Evolutionary conservation across 1,284 basidiomycete genomes (phyloP).

Genomic region (Malassezia dermatis): DNA sequence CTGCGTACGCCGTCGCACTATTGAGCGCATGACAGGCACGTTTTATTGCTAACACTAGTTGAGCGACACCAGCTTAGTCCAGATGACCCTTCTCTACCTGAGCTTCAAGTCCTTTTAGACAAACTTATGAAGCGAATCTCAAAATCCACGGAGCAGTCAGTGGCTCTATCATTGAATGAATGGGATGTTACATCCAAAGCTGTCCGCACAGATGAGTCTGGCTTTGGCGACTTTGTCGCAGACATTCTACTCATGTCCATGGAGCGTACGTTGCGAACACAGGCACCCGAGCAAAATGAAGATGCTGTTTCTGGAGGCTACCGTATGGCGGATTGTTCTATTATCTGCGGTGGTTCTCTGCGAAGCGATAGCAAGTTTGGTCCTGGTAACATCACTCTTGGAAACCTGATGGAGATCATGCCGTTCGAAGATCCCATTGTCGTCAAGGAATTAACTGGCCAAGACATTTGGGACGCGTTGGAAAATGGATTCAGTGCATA

Average conservation of each 20-base stretch:
- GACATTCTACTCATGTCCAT: constrained; percentile 76
- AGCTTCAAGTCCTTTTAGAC: constrained; percentile 58
- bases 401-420: constrained; percentile 73
- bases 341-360: constrained; percentile 57
- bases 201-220: constrained; percentile 64
- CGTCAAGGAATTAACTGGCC: constrained; percentile 70
- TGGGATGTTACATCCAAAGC: constrained; percentile 67
- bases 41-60: constrained; percentile 49
- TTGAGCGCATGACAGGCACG: constrained; percentile 53
- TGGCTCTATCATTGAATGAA: constrained; percentile 59
- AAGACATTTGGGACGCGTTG: constrained; percentile 68
- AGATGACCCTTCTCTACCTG: constrained; percentile 56
- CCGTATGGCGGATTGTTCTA: constrained; percentile 26
- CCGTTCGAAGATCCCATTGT: constrained; percentile 76
- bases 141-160: constrained; percentile 57
- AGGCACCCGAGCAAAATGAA: neutral
- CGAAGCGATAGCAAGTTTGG: constrained; percentile 71
- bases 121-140: constrained; percentile 63
- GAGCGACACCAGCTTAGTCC: constrained; percentile 60
- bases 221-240: constrained; percentile 76
- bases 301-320: neutral
- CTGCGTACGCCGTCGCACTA: constrained; percentile 57
- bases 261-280: constrained; percentile 60
- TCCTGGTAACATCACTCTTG: constrained; percentile 66
- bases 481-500: constrained; percentile 67